phyloP scores from a whole-genome alignment of 2,329 filamentous ascomycete species.

The Phialophora tarda region DNA sequence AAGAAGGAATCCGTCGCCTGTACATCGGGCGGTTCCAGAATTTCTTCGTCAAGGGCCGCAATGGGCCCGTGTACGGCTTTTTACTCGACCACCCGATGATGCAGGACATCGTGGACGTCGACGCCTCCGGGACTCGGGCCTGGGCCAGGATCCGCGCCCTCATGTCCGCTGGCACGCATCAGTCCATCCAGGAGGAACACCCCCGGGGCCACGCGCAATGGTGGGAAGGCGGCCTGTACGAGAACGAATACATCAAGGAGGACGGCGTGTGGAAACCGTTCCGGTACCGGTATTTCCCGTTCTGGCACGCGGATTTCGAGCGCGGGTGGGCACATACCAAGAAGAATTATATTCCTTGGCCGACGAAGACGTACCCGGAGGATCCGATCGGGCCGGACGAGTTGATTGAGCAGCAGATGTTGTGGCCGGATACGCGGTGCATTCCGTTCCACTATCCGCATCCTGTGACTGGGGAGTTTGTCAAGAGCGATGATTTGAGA shows the following conservation, averaged over 20 bases:
- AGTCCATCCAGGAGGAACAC: slow-evolving; percentile 57
- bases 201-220: slow-evolving; percentile 61
- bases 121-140: slow-evolving; percentile 54
- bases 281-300: slow-evolving; percentile 62
- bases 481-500: slow-evolving; percentile 29
- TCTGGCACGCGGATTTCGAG: slow-evolving; percentile 63
- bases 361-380: slow-evolving; percentile 56
- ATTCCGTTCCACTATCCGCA: slow-evolving; percentile 34
- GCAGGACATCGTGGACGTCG: slow-evolving; percentile 62
- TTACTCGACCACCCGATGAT: slow-evolving; percentile 64
- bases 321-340: slow-evolving; percentile 61
- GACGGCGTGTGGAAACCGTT: slow-evolving; percentile 61
- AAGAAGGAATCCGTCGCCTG: slow-evolving; percentile 58
- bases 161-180: slow-evolving; percentile 62
- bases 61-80: slow-evolving; percentile 62
- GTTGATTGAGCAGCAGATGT: slow-evolving; percentile 59
- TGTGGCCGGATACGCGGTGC: slow-evolving; percentile 63
- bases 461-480: slow-evolving; percentile 30
- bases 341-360: slow-evolving; percentile 60
- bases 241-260: slow-evolving; percentile 66
- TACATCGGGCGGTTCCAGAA: slow-evolving; percentile 60
- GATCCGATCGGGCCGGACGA: slow-evolving; percentile 60
- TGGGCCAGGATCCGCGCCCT: slow-evolving; percentile 60
- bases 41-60: slow-evolving; percentile 59
- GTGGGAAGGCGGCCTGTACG: slow-evolving; percentile 65